phyloP scores from a whole-genome alignment of 345 rosid species.

The Turritis glabra region DNA sequence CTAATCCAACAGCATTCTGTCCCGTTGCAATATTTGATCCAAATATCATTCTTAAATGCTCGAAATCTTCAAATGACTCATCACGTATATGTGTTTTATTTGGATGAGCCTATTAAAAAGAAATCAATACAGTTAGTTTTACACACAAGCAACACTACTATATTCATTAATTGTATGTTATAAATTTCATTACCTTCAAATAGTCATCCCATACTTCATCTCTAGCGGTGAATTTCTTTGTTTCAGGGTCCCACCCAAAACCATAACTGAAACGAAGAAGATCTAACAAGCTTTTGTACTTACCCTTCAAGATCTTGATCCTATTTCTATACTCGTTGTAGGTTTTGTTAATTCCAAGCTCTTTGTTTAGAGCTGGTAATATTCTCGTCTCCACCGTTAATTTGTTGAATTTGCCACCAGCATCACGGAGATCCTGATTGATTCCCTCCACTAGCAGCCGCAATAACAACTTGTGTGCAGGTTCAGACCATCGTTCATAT shows the following conservation, averaged over 20 bases:
- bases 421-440: no score
- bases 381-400: neutral
- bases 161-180: neutral
- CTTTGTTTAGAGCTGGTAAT: neutral
- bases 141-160: neutral
- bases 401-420: no score
- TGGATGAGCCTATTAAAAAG: neutral
- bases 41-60: neutral
- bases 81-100: neutral
- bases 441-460: no score
- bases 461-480: no score
- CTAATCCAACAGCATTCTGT: neutral
- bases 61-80: slow-evolving; percentile 3
- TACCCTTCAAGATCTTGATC: neutral
- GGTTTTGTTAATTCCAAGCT: neutral
- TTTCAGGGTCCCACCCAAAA: neutral
- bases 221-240: neutral
- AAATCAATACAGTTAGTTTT: neutral
- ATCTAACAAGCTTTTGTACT: neutral
- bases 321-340: neutral
- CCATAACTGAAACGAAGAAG: neutral
- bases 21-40: neutral
- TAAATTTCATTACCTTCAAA: neutral
- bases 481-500: no score
- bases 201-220: neutral